These are phyloP conservation scores for Cruciata laevipes DNA, from an alignment of 257 asterid species.

Conservation along the genomic window DNA sequence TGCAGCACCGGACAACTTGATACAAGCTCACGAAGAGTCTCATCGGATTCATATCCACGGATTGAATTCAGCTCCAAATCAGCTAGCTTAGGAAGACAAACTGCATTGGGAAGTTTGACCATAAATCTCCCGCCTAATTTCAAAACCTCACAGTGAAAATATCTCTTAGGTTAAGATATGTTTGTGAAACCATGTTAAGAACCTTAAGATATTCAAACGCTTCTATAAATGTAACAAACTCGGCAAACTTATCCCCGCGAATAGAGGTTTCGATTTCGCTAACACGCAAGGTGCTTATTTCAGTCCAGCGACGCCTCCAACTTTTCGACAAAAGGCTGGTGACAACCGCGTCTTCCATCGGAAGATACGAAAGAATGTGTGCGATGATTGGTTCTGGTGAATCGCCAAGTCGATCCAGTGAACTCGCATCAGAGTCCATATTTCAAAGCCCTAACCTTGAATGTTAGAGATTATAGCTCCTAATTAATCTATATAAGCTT, in stretches of 20 bases:
- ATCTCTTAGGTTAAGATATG: too few relatives aligned
- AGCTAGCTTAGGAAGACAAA: not conserved
- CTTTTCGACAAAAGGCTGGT: not conserved
- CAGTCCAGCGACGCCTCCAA: not conserved
- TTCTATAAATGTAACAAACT: not conserved
- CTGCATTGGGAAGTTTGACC: not conserved
- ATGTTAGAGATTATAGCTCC: too few relatives aligned
- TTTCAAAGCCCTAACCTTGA: too few relatives aligned
- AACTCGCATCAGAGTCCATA: too few relatives aligned
- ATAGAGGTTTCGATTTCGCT: too few relatives aligned
- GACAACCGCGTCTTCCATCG: not conserved
- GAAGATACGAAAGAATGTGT: not conserved
- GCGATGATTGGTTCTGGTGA: not conserved
- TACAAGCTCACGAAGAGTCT: not conserved
- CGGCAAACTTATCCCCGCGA: too few relatives aligned
- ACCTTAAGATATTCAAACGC: not conserved
- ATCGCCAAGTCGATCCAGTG: not conserved
- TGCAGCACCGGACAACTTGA: not conserved
- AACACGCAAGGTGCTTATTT: too few relatives aligned
- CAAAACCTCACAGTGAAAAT: not conserved
- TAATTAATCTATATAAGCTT: too few relatives aligned
- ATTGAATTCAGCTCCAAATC: not conserved
- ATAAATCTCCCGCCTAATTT: not conserved
- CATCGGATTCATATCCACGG: too few relatives aligned
- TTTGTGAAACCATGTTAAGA: too few relatives aligned